Evolutionary conservation across 2,329 filamentous ascomycete species (phyloP), one percentile per base, ranked within the genome.

Genomic region (Alternaria arbusti): DNA sequence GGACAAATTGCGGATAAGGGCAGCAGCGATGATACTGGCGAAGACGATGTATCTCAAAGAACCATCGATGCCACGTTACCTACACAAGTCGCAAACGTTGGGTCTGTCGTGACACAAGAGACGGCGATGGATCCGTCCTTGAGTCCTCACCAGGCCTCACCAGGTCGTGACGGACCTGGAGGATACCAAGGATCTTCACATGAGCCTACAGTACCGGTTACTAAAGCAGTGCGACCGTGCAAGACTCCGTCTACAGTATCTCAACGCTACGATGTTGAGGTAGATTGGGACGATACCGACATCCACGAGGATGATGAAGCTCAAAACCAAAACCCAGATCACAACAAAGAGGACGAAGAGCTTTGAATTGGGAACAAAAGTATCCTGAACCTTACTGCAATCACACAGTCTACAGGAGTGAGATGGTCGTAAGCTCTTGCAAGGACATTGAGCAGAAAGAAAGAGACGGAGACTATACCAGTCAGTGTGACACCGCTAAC

Each of bases 221-320:
- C 3, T 5, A 20, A 28, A 11, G 28, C 49, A n/a, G 12, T 51
- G 28, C 17, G 20, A 51, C 12, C 49, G 15, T 4, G 11, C 28
- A 22, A 4, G 6, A 2, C 49, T 51, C 17, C 6, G 13, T 23
- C 49, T 15, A 23, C 12, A 51, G 8, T 32, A 17, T 52, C 17
- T 13, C 17, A 11, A 23, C 49, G 30, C 11, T 45, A 45, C 43
- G 49, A 52, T 7, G 49, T 36, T 23, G 49, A 52, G 13, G 49
- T 40, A 40, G 49, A 52, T 28, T 52, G 49, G 49, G 49, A 52
- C 30, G 28, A 25, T n/a, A 32, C 13, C 12, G 30, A 52, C 13
- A 10, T 52, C 28, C 28, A 30, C 15, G 13, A 40, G 20, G 22
- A n/a, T 1, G 15, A 32, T 11, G 20, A 52, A 23, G 20, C 8